Conservation (phyloP, 805 yeast species). For the Cyberlindnera galapagoensis region DNA sequence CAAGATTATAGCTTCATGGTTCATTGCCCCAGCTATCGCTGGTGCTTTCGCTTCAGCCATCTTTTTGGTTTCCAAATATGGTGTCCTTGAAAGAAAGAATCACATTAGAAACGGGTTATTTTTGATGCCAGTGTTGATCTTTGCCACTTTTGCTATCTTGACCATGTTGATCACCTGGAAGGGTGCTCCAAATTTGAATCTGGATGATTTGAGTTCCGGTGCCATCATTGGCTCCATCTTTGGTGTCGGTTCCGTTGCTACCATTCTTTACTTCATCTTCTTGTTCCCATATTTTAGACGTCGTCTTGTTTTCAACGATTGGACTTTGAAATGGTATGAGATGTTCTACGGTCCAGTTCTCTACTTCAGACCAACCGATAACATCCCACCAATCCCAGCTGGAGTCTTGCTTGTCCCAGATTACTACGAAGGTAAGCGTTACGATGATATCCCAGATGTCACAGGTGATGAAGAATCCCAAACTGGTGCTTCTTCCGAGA, state of each 20-base stretch:
- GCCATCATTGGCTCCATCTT: slow-evolving; percentile 53
- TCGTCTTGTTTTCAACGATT: slow-evolving; percentile 53
- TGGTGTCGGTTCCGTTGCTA: slow-evolving; percentile 59
- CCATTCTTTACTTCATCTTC: slow-evolving; percentile 43
- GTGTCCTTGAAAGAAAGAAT: slow-evolving; percentile 54
- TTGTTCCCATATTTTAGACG: slow-evolving; percentile 58
- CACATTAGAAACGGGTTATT: slow-evolving; percentile 49
- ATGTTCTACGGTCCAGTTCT: slow-evolving; percentile 48
- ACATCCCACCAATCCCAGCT: slow-evolving; percentile 62
- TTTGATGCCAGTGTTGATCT: slow-evolving; percentile 56
- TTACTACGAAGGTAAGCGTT: slow-evolving; percentile 58
- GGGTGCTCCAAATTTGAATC: slow-evolving; percentile 64
- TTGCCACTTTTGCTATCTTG: slow-evolving; percentile 50
- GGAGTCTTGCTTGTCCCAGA: slow-evolving; percentile 52
- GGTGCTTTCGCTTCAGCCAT: slow-evolving; percentile 55
- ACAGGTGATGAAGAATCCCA: slow-evolving; percentile 3
- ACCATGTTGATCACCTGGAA: slow-evolving; percentile 79
- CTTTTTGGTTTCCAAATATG: slow-evolving; percentile 52
- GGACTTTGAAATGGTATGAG: slow-evolving; percentile 58
- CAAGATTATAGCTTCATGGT: slow-evolving; percentile 75
- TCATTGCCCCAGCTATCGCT: slow-evolving; percentile 67
- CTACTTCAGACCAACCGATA: slow-evolving; percentile 47
- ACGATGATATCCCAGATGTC: slow-evolving; percentile 4
- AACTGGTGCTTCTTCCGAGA: slow-evolving; percentile 14
- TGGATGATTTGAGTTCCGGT: slow-evolving; percentile 45